These are phyloP conservation scores for Cardamine chenopodiifolia DNA, from an alignment of 345 rosid species.

Conservation along the genomic window DNA sequence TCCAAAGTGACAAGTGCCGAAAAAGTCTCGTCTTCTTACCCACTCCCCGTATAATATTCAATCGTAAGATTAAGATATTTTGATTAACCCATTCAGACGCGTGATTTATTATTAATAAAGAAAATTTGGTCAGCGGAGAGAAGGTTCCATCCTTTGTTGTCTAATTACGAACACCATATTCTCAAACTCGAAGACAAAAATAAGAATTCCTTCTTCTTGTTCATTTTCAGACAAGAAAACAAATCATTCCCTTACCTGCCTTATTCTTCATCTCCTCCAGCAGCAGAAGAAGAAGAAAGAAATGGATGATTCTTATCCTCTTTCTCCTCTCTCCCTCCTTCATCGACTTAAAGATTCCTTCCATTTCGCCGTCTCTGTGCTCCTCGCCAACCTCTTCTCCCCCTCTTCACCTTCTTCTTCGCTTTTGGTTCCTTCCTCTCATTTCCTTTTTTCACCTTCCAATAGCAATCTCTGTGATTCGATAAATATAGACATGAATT, in stretches of 20 bases:
- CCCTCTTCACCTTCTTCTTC: conserved; percentile 94
- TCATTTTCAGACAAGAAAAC: background rate
- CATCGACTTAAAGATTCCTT: conserved; percentile 60
- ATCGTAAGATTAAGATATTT: background rate
- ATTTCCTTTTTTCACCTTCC: no score
- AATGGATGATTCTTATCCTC: conserved; percentile 38
- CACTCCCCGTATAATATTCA: background rate
- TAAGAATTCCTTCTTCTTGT: background rate
- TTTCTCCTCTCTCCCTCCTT: conserved; percentile 45
- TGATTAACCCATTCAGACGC: background rate
- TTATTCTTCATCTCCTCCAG: background rate
- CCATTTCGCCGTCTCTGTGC: conserved; percentile 66
- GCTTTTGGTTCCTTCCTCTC: conserved; percentile 64
- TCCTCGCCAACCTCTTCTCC: conserved; percentile 81
- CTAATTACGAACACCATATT: background rate
- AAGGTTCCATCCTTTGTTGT: conserved; percentile 6
- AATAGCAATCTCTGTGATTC: no score
- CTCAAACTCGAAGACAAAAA: background rate
- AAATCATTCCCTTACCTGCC: background rate
- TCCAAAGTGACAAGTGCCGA: background rate
- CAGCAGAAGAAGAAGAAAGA: background rate
- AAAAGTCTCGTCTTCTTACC: conserved; percentile 19
- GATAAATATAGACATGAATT: background rate
- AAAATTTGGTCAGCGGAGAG: conserved; percentile 13
- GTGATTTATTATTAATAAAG: background rate